These are phyloP conservation scores for Venturia effusa DNA, from an alignment of 2,329 filamentous ascomycete species.

Conservation along the genomic window DNA sequence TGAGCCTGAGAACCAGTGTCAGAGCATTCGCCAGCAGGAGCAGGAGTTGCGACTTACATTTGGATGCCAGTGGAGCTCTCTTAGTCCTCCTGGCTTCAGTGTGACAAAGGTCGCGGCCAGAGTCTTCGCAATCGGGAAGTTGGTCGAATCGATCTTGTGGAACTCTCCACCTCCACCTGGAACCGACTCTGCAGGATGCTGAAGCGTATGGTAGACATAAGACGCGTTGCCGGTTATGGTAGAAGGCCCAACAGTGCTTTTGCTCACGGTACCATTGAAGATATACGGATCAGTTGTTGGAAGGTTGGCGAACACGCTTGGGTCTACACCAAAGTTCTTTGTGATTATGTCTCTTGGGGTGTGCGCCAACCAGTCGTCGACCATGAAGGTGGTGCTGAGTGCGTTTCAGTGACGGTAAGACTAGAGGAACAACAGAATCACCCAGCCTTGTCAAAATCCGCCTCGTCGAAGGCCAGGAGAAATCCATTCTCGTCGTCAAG, in stretches of 20 bases:
- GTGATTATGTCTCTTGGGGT: slow-evolving; percentile 53
- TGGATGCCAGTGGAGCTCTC: slow-evolving; percentile 62
- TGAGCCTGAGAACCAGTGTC: slow-evolving; percentile 37
- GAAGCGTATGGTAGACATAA: slow-evolving; percentile 49
- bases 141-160: slow-evolving; percentile 54
- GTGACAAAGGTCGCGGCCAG: slow-evolving; percentile 55
- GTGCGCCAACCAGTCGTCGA: slow-evolving; percentile 60
- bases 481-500: slow-evolving; percentile 58
- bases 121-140: slow-evolving; percentile 55
- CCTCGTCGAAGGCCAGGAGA: slow-evolving; percentile 55
- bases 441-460: slow-evolving; percentile 49
- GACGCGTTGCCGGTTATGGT: slow-evolving; percentile 46
- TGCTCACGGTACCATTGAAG: slow-evolving; percentile 43
- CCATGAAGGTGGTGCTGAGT: slow-evolving; percentile 53
- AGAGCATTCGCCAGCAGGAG: slow-evolving; percentile 1
- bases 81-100: slow-evolving; percentile 50
- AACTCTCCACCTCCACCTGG: slow-evolving; percentile 52
- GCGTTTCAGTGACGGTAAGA: background rate
- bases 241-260: slow-evolving; percentile 37
- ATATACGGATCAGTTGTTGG: slow-evolving; percentile 52
- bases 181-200: slow-evolving; percentile 45
- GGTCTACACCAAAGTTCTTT: slow-evolving; percentile 57
- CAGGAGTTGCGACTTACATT: slow-evolving; percentile 35
- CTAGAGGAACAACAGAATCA: slow-evolving; percentile 20
- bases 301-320: slow-evolving; percentile 47